Evolutionary conservation across 768 basidiomycete genomes (phyloP).

Genomic region (Tremella yokohamensis): DNA sequence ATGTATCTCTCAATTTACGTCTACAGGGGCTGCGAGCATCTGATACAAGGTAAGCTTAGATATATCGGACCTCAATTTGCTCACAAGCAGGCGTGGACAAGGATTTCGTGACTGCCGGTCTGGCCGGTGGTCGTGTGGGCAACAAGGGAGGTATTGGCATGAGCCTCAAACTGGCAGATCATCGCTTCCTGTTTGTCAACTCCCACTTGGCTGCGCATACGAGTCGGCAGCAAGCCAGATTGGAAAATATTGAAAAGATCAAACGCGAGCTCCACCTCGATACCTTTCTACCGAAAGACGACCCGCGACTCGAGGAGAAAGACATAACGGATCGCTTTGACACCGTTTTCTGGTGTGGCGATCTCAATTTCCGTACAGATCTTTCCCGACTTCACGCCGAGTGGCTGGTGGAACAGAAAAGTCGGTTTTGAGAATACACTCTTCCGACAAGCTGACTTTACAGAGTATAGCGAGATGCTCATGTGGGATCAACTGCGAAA

Average conservation of each 20-base stretch:
- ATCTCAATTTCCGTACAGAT: constrained; percentile 86
- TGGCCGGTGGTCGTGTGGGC: constrained; percentile 84
- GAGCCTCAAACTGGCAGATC: constrained; percentile 74
- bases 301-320: constrained; percentile 18
- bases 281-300: constrained; percentile 60
- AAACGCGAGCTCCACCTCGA: constrained; percentile 77
- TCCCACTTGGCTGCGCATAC: constrained; percentile 73
- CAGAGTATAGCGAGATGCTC: constrained; percentile 79
- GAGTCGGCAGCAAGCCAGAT: constrained; percentile 60
- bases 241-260: constrained; percentile 84
- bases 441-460: constrained; percentile 17
- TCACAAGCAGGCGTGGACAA: constrained; percentile 63
- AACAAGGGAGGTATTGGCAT: constrained; percentile 95
- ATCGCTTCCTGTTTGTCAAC: constrained; percentile 81
- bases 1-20: constrained; percentile 52
- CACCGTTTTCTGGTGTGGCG: constrained; percentile 81
- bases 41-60: constrained; percentile 46
- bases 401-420: constrained; percentile 81
- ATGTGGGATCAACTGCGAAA: constrained; percentile 82
- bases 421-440: constrained; percentile 51
- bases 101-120: constrained; percentile 78
- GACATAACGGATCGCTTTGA: constrained; percentile 88
- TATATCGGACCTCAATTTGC: not conserved
- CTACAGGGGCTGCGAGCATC: constrained; percentile 48
- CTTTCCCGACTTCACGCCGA: constrained; percentile 88